These are phyloP conservation scores for Gypsophila paniculata DNA, from an alignment of 179 eudicot genomes.

Conservation along the genomic window DNA sequence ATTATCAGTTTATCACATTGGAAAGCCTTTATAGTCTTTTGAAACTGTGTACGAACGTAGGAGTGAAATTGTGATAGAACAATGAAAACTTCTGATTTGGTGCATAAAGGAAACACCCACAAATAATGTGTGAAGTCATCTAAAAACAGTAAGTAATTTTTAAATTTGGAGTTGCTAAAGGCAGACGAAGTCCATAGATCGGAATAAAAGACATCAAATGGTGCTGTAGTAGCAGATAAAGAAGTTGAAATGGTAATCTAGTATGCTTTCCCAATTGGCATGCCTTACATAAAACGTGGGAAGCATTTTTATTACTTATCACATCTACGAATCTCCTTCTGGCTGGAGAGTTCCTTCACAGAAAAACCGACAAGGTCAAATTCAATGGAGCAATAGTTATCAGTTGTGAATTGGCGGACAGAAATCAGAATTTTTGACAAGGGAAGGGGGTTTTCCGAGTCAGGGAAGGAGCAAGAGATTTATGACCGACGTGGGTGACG, in stretches of 20 bases:
- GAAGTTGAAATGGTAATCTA: neutral
- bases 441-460: neutral
- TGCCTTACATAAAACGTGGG: neutral
- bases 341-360: neutral
- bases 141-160: too few relatives aligned
- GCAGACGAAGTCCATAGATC: too few relatives aligned
- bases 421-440: neutral
- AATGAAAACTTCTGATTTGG: too few relatives aligned
- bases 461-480: neutral
- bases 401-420: neutral
- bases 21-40: neutral
- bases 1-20: slow-evolving; percentile 11
- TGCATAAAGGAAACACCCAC: too few relatives aligned
- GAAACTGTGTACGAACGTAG: too few relatives aligned
- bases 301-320: neutral
- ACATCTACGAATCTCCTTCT: neutral
- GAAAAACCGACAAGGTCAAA: slow-evolving; percentile 6
- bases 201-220: too few relatives aligned
- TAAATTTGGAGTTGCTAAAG: too few relatives aligned
- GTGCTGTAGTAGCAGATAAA: too few relatives aligned
- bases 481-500: neutral
- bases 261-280: neutral
- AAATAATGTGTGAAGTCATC: too few relatives aligned
- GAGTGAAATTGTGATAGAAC: too few relatives aligned
- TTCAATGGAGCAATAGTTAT: neutral